phyloP scores from a whole-genome alignment of 2,329 filamentous ascomycete species.

The Penicillium expansum region DNA sequence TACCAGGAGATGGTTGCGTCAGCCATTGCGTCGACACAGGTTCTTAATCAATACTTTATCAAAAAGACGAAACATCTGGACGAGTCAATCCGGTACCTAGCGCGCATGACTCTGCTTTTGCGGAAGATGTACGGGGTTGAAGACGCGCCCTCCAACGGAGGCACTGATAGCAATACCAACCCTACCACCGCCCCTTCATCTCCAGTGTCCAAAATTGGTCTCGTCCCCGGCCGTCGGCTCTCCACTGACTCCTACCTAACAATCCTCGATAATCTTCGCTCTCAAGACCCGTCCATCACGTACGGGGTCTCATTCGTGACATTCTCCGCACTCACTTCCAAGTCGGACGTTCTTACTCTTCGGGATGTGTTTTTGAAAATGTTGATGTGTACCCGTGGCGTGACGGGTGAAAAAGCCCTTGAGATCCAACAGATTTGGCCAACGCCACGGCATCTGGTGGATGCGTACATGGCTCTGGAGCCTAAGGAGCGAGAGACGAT shows the following conservation, averaged over 20 bases:
- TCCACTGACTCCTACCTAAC: slow-evolving; percentile 65
- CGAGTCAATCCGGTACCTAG: slow-evolving; percentile 73
- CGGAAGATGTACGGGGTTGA: slow-evolving; percentile 56
- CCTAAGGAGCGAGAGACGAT: slow-evolving; percentile 59
- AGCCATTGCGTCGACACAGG: slow-evolving; percentile 72
- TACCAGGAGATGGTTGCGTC: slow-evolving; percentile 68
- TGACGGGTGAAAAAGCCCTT: slow-evolving; percentile 74
- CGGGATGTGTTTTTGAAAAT: slow-evolving; percentile 78
- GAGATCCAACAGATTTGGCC: slow-evolving; percentile 78
- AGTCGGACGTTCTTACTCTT: slow-evolving; percentile 70
- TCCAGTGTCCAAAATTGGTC: slow-evolving; percentile 19
- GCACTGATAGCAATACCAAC: slow-evolving; percentile 4
- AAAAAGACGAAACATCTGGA: slow-evolving; percentile 74
- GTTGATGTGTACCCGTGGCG: slow-evolving; percentile 75
- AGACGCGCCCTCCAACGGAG: neutral
- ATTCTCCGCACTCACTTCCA: slow-evolving; percentile 70
- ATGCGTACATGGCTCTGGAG: slow-evolving; percentile 60
- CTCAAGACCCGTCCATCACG: slow-evolving; percentile 46
- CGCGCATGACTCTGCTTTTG: slow-evolving; percentile 67
- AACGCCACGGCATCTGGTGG: slow-evolving; percentile 69
- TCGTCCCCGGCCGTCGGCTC: slow-evolving; percentile 62
- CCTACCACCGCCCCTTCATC: slow-evolving; percentile 43
- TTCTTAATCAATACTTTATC: slow-evolving; percentile 75
- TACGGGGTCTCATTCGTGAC: slow-evolving; percentile 68
- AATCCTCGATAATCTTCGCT: slow-evolving; percentile 58